Evolutionary conservation across 192 early-diverging fungal genomes (phyloP).

Genomic region (Podochytrium sp.): DNA sequence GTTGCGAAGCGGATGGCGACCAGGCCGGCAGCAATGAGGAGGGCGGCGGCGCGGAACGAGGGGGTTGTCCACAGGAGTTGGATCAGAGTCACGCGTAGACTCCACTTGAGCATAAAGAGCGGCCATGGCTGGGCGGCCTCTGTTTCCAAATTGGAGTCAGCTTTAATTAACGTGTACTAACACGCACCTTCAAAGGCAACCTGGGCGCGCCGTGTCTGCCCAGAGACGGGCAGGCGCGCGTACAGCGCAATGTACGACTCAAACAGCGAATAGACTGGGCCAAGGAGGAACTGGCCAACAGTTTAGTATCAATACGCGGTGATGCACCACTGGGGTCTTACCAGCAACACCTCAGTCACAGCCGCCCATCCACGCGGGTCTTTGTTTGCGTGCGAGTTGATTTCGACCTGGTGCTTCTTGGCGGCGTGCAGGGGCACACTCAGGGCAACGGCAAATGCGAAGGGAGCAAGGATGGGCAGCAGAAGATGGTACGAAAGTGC

Average conservation of each 20-base stretch:
- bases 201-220: background rate
- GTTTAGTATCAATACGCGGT: background rate
- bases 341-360: background rate
- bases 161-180: background rate
- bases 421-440: constrained; percentile 22
- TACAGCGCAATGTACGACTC: background rate
- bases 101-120: constrained; percentile 12
- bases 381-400: background rate
- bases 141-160: background rate
- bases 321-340: too few relatives aligned
- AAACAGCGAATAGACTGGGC: background rate
- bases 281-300: constrained; percentile 5
- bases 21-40: background rate
- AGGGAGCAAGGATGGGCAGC: constrained; percentile 3
- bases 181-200: background rate
- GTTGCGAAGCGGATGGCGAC: background rate
- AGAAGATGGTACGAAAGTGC: background rate
- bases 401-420: background rate
- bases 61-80: background rate
- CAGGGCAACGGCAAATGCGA: constrained; percentile 1
- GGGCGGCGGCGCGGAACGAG: background rate
- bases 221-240: background rate
- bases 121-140: background rate
- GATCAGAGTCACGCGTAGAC: background rate
- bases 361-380: background rate